These are phyloP conservation scores for Pseudozyma tsukubaensis DNA, from an alignment of 1,284 basidiomycete genomes.

Conservation along the genomic window DNA sequence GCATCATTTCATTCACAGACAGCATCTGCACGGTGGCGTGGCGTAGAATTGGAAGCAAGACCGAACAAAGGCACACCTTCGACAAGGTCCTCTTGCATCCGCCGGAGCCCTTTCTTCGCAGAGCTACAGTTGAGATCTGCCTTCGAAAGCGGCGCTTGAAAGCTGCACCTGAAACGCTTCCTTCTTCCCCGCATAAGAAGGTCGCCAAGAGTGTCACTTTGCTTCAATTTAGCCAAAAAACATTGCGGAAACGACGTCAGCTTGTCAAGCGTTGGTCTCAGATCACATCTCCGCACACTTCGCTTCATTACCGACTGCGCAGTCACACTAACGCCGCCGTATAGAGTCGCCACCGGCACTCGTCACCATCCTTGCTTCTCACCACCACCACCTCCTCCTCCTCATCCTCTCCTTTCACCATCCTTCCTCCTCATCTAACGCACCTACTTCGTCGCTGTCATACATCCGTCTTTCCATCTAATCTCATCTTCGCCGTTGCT, in stretches of 20 bases:
- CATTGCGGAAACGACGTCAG: constrained; percentile 1
- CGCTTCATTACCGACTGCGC: constrained; percentile 9
- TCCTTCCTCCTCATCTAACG: constrained; percentile 2
- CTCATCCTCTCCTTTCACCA: constrained; percentile 1
- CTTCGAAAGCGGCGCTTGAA: no score
- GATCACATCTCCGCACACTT: neutral
- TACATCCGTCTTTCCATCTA: neutral
- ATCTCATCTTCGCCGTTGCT: neutral
- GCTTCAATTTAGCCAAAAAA: neutral
- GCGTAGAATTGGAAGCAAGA: constrained; percentile 9
- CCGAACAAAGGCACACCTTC: neutral
- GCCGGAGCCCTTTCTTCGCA: constrained; percentile 1
- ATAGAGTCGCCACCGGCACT: neutral
- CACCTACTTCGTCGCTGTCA: neutral
- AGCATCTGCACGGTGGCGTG: constrained; percentile 19
- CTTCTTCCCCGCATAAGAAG: neutral
- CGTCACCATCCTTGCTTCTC: constrained; percentile 3
- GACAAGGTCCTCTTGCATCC: constrained; percentile 7
- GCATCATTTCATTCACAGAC: neutral
- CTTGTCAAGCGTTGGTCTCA: neutral
- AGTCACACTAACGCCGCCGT: neutral
- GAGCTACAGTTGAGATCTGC: neutral
- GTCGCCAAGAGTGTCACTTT: neutral
- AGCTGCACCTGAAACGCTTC: neutral
- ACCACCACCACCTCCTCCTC: constrained; percentile 24